Evolutionary conservation across 768 basidiomycete genomes (phyloP).

Genomic region (Cyclocybe aegerita): DNA sequence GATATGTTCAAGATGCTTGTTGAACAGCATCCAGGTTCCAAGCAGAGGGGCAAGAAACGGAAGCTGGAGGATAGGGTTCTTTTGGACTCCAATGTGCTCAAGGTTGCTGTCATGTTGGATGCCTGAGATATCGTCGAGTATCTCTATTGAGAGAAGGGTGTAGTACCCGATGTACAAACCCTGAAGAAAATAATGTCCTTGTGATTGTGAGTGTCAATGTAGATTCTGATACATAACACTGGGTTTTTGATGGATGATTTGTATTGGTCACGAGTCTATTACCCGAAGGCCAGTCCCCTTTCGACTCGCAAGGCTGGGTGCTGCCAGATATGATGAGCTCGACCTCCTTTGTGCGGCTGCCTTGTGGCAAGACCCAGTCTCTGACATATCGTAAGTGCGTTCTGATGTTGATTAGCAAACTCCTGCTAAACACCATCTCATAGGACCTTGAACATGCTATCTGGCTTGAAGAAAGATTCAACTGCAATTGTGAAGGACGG

Average conservation of each 20-base stretch:
- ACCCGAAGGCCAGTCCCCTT: background rate
- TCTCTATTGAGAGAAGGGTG: conserved; percentile 66
- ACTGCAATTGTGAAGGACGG: too few relatives aligned
- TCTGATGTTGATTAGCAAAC: too few relatives aligned
- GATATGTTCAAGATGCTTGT: conserved; percentile 73
- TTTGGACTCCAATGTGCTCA: conserved; percentile 59
- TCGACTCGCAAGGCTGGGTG: too few relatives aligned
- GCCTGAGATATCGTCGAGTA: conserved; percentile 75
- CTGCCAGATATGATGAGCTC: too few relatives aligned
- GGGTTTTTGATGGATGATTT: background rate
- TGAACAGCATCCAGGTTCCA: conserved; percentile 20
- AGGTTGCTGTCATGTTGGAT: conserved; percentile 58
- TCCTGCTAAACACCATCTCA: too few relatives aligned
- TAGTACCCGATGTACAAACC: conserved; percentile 73
- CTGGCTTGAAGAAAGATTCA: too few relatives aligned
- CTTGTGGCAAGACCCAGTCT: too few relatives aligned
- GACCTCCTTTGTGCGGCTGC: too few relatives aligned
- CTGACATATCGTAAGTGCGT: too few relatives aligned
- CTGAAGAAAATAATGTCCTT: conserved; percentile 22
- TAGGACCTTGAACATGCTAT: too few relatives aligned
- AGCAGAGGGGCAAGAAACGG: conserved; percentile 41
- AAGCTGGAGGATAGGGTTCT: conserved; percentile 59
- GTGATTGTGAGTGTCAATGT: background rate
- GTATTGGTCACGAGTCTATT: background rate
- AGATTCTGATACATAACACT: background rate